Evolutionary conservation across 345 rosid genomes (phyloP).

Genomic region (Noccaea bulbosa): DNA sequence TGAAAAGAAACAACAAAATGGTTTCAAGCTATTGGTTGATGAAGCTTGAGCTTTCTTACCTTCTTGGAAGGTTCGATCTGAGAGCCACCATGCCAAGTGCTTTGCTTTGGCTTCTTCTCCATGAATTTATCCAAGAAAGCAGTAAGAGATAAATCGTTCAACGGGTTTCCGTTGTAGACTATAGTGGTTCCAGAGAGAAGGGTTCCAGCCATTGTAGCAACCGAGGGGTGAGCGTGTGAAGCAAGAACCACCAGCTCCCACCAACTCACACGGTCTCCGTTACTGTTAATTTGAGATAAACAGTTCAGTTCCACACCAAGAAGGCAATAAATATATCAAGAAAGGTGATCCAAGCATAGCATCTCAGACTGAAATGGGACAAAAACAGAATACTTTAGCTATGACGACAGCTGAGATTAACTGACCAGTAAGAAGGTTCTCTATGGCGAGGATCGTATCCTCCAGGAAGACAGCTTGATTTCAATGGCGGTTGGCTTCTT

Average conservation of each 20-base stretch:
- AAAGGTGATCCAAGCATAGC: conserved; percentile 6
- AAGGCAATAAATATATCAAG: neutral
- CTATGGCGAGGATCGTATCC: conserved; percentile 94
- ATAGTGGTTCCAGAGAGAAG: conserved; percentile 87
- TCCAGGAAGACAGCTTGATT: conserved; percentile 62
- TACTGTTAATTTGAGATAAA: conserved; percentile 53
- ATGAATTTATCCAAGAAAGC: conserved; percentile 95
- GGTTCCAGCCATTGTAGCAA: conserved; percentile 94
- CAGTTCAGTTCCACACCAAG: conserved; percentile 16
- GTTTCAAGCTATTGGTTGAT: conserved; percentile 5
- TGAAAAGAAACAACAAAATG: conserved; percentile 16
- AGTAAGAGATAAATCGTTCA: conserved; percentile 70
- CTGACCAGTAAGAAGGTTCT: conserved; percentile 90
- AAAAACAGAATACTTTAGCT: neutral
- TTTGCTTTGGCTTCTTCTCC: conserved; percentile 94
- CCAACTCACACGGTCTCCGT: conserved; percentile 85
- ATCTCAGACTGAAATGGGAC: neutral
- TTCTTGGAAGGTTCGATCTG: conserved; percentile 96
- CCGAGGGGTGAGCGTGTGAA: conserved; percentile 91
- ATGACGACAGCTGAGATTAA: conserved; percentile 18
- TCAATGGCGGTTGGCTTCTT: conserved; percentile 38
- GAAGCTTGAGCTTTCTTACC: conserved; percentile 49
- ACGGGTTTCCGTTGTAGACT: conserved; percentile 89
- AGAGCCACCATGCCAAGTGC: conserved; percentile 94
- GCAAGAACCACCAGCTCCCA: conserved; percentile 93